These are phyloP conservation scores for Bipolaris gigantea DNA, from an alignment of 2,329 filamentous ascomycete genomes.

Conservation along the genomic window DNA sequence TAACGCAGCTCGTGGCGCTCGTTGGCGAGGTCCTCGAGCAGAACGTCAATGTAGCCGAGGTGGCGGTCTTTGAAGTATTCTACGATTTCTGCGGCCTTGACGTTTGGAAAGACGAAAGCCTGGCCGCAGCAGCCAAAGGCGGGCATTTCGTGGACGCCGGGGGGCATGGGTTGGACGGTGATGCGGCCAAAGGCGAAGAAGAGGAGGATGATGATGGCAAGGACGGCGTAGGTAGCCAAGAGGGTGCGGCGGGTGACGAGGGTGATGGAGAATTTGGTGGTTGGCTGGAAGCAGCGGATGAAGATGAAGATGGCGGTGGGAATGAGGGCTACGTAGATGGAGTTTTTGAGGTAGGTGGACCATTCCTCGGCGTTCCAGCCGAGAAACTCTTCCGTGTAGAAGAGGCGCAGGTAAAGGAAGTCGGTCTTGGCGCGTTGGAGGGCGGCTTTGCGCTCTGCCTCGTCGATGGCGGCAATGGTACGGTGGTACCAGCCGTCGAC, in stretches of 20 bases:
- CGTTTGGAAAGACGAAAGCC: slow-evolving; percentile 49
- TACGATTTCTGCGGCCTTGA: slow-evolving; percentile 30
- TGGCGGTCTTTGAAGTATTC: slow-evolving; percentile 38
- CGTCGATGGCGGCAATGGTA: slow-evolving; percentile 42
- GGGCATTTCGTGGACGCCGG: slow-evolving; percentile 47
- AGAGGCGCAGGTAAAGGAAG: slow-evolving; percentile 51
- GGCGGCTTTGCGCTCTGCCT: slow-evolving; percentile 37
- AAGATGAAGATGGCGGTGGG: slow-evolving; percentile 29
- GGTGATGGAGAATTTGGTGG: slow-evolving; percentile 23
- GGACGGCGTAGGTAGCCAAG: slow-evolving; percentile 21
- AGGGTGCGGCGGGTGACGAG: slow-evolving; percentile 26
- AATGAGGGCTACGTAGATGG: slow-evolving; percentile 26
- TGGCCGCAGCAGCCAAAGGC: slow-evolving; percentile 51
- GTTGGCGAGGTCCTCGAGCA: slow-evolving; percentile 49
- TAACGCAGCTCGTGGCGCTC: slow-evolving; percentile 45
- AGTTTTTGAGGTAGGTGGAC: slow-evolving; percentile 43
- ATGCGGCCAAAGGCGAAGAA: slow-evolving; percentile 49
- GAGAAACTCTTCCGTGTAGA: slow-evolving; percentile 51
- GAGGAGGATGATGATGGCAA: slow-evolving; percentile 27
- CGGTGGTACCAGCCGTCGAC: slow-evolving; percentile 53
- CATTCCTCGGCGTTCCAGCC: slow-evolving; percentile 52
- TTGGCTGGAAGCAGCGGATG: slow-evolving; percentile 27
- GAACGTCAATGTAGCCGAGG: slow-evolving; percentile 45
- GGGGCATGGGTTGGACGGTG: slow-evolving; percentile 42
- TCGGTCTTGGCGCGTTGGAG: slow-evolving; percentile 26